phyloP scores from a whole-genome alignment of 176 grass and related monocot genomes.

The Rhynchospora pubera region DNA sequence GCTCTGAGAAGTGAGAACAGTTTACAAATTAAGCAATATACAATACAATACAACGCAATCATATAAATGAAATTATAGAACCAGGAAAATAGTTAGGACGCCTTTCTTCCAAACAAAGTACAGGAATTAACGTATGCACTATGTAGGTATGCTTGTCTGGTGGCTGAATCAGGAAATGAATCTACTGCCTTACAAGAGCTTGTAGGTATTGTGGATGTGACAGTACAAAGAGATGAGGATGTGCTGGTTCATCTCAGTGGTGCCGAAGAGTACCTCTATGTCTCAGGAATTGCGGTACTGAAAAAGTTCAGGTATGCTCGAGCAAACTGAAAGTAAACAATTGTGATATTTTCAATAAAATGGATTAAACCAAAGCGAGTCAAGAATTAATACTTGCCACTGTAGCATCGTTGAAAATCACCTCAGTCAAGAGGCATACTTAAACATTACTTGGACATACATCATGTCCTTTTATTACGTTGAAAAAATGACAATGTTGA shows the following conservation, averaged over 20 bases:
- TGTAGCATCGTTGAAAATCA: background rate
- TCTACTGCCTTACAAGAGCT: conserved; percentile 36
- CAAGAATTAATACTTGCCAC: background rate
- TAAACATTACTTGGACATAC: background rate
- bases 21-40: too few relatives aligned
- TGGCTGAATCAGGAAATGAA: conserved; percentile 50
- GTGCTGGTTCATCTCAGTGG: conserved; percentile 48
- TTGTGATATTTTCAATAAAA: background rate
- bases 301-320: conserved; percentile 48
- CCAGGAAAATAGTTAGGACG: too few relatives aligned
- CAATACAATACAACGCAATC: too few relatives aligned
- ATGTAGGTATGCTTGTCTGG: conserved; percentile 79
- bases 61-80: too few relatives aligned
- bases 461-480: background rate
- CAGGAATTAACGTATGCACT: background rate
- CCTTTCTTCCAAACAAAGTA: background rate
- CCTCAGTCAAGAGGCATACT: background rate
- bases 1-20: too few relatives aligned
- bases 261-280: conserved; percentile 50
- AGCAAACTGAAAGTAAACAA: background rate
- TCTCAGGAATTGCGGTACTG: conserved; percentile 86
- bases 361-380: background rate
- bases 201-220: conserved; percentile 68
- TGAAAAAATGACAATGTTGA: background rate
- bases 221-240: conserved; percentile 55